phyloP scores from a whole-genome alignment of 2,329 filamentous ascomycete genomes.

The Lecanicillium sp. region DNA sequence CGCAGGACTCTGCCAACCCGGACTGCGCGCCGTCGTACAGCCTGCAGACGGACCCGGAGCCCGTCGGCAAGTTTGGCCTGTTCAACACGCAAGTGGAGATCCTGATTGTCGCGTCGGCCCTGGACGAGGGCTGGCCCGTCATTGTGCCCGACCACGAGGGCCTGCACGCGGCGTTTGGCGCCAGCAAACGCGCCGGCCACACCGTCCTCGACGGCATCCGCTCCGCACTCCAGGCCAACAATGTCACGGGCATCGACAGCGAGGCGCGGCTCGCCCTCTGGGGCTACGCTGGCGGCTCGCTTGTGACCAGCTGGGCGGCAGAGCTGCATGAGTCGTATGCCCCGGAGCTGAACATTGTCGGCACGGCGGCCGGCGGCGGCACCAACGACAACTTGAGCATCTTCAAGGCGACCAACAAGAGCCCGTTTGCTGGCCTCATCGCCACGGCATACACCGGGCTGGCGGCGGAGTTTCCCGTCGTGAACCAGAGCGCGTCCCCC shows the following conservation, averaged over 20 bases:
- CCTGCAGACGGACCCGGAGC: not conserved
- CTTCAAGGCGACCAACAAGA: too few species aligned
- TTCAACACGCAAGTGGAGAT: not conserved
- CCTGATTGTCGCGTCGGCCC: not conserved
- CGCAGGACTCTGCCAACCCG: not conserved
- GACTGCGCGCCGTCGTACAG: not conserved
- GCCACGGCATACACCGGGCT: too few species aligned
- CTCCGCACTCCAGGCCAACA: not conserved
- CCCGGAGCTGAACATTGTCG: not conserved
- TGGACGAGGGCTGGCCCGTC: constrained; percentile 1
- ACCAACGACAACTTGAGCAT: too few species aligned
- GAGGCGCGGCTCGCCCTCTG: not conserved
- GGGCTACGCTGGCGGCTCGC: constrained; percentile 1
- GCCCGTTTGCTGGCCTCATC: too few species aligned
- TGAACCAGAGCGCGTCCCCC: too few species aligned
- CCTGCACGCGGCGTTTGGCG: not conserved
- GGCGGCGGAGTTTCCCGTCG: too few species aligned
- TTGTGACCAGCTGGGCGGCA: not conserved
- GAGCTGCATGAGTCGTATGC: not conserved
- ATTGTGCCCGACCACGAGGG: constrained; percentile 1
- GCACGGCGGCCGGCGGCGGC: not conserved
- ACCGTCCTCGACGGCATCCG: not conserved
- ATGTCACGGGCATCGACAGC: not conserved
- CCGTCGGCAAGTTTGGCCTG: not conserved
- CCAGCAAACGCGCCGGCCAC: not conserved